Conservation (phyloP, 78 protist species). For the Anaeramoeba flamelloides region DNA sequence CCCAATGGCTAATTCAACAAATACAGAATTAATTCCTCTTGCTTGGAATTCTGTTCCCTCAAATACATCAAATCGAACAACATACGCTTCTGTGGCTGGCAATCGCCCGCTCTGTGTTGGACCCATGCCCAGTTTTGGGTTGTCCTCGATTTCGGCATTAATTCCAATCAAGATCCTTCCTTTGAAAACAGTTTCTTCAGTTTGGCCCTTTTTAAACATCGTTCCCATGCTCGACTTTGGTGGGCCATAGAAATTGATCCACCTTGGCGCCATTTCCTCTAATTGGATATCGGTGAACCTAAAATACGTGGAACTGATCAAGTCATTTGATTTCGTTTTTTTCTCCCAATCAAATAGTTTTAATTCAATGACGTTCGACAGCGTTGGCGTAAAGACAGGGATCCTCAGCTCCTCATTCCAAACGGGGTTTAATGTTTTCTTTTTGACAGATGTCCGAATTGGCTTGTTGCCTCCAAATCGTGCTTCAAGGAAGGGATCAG, state of each 20-base stretch:
- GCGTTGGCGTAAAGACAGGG: constrained; percentile 1
- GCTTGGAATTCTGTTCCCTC: constrained; percentile 10
- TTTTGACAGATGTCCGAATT: neutral
- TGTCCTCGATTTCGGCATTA: constrained; percentile 7
- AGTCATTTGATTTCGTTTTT: neutral
- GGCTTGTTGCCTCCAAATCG: constrained; percentile 9
- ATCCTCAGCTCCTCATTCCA: constrained; percentile 6
- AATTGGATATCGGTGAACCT: neutral
- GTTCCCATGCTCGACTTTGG: constrained; percentile 7
- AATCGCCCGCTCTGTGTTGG: neutral
- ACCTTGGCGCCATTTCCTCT: constrained; percentile 7
- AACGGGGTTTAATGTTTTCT: neutral
- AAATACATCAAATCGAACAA: constrained; percentile 11
- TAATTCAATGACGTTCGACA: neutral
- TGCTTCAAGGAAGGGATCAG: constrained; percentile 9
- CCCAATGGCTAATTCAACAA: constrained; percentile 10
- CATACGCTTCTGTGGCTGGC: neutral
- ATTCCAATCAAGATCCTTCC: constrained; percentile 18
- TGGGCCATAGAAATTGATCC: constrained; percentile 18
- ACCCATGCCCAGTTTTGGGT: neutral
- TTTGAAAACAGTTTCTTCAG: neutral
- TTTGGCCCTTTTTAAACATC: neutral
- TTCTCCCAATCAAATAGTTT: neutral
- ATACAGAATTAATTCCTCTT: neutral
- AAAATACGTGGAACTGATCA: neutral